phyloP scores from a whole-genome alignment of 1,284 basidiomycete genomes.

The Cryptococcus sp. region DNA sequence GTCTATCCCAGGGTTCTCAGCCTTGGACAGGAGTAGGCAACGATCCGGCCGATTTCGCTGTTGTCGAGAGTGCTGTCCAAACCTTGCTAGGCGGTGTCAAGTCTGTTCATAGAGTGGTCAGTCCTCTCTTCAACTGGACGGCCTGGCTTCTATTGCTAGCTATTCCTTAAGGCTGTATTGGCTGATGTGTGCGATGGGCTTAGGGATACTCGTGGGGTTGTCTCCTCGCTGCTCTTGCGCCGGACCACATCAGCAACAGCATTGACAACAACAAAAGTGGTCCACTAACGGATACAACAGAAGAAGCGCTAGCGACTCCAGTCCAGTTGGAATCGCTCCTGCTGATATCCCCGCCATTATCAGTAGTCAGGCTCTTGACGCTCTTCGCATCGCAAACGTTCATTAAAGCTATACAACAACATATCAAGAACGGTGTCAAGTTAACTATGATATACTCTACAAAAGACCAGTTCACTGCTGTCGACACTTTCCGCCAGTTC shows the following conservation, averaged over 20 bases:
- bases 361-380: constrained; percentile 33
- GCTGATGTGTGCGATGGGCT: background rate
- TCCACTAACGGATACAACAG: no score
- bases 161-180: background rate
- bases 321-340: constrained; percentile 22
- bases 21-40: constrained; percentile 28
- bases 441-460: constrained; percentile 38
- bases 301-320: background rate
- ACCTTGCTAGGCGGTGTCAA: constrained; percentile 19
- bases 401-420: constrained; percentile 11
- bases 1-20: constrained; percentile 30
- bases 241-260: background rate
- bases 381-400: constrained; percentile 31
- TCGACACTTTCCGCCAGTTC: constrained; percentile 17
- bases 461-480: constrained; percentile 41
- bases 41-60: constrained; percentile 37
- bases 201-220: constrained; percentile 50
- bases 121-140: constrained; percentile 3
- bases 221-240: constrained; percentile 24
- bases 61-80: constrained; percentile 29
- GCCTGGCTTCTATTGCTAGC: no score
- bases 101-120: constrained; percentile 27
- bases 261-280: no score
- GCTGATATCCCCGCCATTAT: constrained; percentile 42
- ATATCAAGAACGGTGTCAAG: constrained; percentile 4